Evolutionary conservation across 2,329 filamentous ascomycete genomes (phyloP).

Genomic region (Shiraia bambusicola): DNA sequence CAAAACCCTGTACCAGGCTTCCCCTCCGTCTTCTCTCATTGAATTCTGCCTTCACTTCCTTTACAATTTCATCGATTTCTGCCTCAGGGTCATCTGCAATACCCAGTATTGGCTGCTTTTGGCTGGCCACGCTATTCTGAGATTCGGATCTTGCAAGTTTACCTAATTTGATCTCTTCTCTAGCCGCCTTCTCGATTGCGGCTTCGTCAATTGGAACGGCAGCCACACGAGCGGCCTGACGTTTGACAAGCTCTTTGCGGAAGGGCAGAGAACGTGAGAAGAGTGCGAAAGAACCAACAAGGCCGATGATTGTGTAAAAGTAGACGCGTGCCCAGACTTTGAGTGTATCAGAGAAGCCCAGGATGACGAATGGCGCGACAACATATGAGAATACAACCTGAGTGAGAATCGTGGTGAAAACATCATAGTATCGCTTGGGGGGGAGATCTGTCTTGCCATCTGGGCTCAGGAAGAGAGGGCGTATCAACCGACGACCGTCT

Average conservation of each 20-base stretch:
- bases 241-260: conserved; percentile 44
- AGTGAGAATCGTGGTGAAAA: conserved; percentile 71
- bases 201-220: conserved; percentile 26
- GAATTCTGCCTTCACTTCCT: conserved; percentile 73
- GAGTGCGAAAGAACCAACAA: conserved; percentile 65
- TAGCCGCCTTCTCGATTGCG: conserved; percentile 32
- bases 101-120: conserved; percentile 68
- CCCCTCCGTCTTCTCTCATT: conserved; percentile 57
- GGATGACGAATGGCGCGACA: conserved; percentile 80
- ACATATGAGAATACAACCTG: conserved; percentile 83
- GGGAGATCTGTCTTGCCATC: conserved; percentile 58
- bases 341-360: conserved; percentile 70
- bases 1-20: conserved; percentile 37
- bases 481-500: conserved; percentile 88
- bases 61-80: conserved; percentile 76
- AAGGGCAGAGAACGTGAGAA: conserved; percentile 78
- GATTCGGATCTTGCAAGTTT: conserved; percentile 55
- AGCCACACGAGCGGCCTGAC: conserved; percentile 25
- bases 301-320: conserved; percentile 78
- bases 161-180: conserved; percentile 39
- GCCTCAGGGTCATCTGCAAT: conserved; percentile 73
- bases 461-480: conserved; percentile 87
- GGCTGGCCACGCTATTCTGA: conserved; percentile 53
- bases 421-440: conserved; percentile 84
- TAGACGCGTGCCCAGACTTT: conserved; percentile 82